Base-by-base conservation (phyloP, 164 flowering plant genomes). In the Dillenia suffruticosa region DNA sequence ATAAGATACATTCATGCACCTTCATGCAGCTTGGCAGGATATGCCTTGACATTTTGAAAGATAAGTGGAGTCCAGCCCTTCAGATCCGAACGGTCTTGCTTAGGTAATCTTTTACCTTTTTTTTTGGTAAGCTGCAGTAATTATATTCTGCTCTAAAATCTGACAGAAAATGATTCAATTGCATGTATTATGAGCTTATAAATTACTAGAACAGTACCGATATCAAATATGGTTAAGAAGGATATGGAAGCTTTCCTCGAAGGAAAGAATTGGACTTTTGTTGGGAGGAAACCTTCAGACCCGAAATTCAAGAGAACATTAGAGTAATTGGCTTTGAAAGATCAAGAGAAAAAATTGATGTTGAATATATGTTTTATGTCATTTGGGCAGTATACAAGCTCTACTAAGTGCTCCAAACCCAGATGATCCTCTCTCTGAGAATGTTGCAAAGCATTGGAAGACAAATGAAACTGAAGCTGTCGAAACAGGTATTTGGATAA, bases 21-120 rank as follows among this genome's bases (percentile, higher is more conserved):
- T 60, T 57, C 12, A 40, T 84, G 75, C 72, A 93, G 98, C 97
- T 93, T 72, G 98, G 98, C 66, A 83, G 98, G 71, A 93, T 93
- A 72, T 93, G 98, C 70, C 94, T 93, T 47, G 98, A 93, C 67
- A 93, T 93, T 68, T 83, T 93, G 49, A 93, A 93, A 75, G 97
- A 93, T 76, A 93, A 93, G 65, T 93, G 98, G 98, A 93, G 98
- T 69, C 97, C 98, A 45, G 98, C 97, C 50, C 96, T 93, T 54
- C 98, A 93, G 78, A 93, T 93, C 44, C 82, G 98, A 62, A 93
- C 98, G 13, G 98, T 93, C 45, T 81, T 93, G 45, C 75, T 93
- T 70, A 93, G 98, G 98, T 88, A 70, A 46, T 49, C 40, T 32
- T 32, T 32, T 32, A 32, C 40, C 0, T 32, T 32, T 32, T 32